A percentile compares a stretch with the other conserved stretches of the same genome.
These are phyloP conservation scores for Neonothopanus nambi DNA, from an alignment of 1,284 basidiomycete species.

Conservation along the genomic window DNA sequence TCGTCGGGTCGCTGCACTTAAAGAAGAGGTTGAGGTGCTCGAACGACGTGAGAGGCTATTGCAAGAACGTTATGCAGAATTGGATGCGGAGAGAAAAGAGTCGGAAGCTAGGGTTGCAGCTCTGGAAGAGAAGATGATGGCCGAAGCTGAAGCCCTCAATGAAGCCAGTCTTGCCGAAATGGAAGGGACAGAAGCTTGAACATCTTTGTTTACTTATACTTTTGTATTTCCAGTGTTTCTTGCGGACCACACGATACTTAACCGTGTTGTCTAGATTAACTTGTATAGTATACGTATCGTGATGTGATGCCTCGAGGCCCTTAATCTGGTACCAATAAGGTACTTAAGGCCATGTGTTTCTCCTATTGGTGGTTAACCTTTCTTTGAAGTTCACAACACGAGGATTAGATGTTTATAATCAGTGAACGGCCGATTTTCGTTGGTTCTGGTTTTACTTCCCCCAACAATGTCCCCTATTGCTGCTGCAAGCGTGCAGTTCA, in stretches of 20 bases:
- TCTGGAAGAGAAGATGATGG: conserved; percentile 77
- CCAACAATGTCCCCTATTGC: conserved; percentile 5
- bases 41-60: conserved; percentile 75
- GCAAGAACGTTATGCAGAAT: conserved; percentile 82
- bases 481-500: not conserved
- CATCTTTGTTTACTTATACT: conserved; percentile 2
- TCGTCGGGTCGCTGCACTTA: conserved; percentile 69
- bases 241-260: not conserved
- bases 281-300: not conserved
- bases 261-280: not conserved
- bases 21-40: conserved; percentile 82
- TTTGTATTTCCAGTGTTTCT: not conserved
- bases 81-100: conserved; percentile 73
- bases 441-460: not conserved
- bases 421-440: not conserved
- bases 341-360: not conserved
- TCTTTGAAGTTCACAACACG: conserved; percentile 3
- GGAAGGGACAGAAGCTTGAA: conserved; percentile 40
- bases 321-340: no score
- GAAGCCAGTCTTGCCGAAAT: conserved; percentile 68
- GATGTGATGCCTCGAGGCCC: not conserved
- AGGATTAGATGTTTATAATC: conserved; percentile 5
- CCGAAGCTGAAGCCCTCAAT: conserved; percentile 80
- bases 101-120: conserved; percentile 57
- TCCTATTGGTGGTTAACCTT: not conserved